Base-by-base conservation (phyloP, 768 basidiomycete genomes). In the Boletellus ananiceps region DNA sequence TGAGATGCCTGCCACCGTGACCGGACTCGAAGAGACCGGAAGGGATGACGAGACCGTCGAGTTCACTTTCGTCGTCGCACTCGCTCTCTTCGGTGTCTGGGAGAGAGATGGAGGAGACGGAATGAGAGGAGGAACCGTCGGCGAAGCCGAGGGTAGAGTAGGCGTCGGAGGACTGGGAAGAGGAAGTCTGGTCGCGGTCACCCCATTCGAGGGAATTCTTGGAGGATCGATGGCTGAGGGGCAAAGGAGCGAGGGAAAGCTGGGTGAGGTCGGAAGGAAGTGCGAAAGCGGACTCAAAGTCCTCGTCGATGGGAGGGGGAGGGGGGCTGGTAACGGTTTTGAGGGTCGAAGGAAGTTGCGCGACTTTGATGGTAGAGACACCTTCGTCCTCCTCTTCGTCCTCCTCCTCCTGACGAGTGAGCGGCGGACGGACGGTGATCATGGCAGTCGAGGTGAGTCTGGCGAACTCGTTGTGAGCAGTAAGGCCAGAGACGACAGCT, bases 141-240 rank as follows among this genome's bases (percentile, higher is more conserved):
- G 81, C 80, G 55, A 91, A 84, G 43, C 88, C 84, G 32, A 92
- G 77, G 18, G 83, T 78, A 35, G 89, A 90, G 58, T 88, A 90
- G 8, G 86, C 80, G 64, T 92, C 90, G 19, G 89, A 92, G n/a
- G 88, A 91, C 60, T 88, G 86, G 13, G 88, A 88, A 6, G 88
- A 88, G 5, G 79, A 82, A 2, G 89, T 86, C 39, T 86, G 81
- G 59, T 92, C 87, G 63, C 81, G 87, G 69, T 91, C 88, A 27
- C 85, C 78, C 87, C 88, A 91, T 69, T 90, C 88, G 23, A 92
- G 74, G 1, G 89, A 90, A 44, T 80, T 81, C 71, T 91, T 91
- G 49, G 90, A 91, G 8, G 85, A 78, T 44, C 85, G 82, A 61
- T 89, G 86, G 55, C 75, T 80, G 16, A 89, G 79, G 27, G 86